These are phyloP conservation scores for Pleurotus eryngii DNA, from an alignment of 768 basidiomycete genomes.

Conservation along the genomic window DNA sequence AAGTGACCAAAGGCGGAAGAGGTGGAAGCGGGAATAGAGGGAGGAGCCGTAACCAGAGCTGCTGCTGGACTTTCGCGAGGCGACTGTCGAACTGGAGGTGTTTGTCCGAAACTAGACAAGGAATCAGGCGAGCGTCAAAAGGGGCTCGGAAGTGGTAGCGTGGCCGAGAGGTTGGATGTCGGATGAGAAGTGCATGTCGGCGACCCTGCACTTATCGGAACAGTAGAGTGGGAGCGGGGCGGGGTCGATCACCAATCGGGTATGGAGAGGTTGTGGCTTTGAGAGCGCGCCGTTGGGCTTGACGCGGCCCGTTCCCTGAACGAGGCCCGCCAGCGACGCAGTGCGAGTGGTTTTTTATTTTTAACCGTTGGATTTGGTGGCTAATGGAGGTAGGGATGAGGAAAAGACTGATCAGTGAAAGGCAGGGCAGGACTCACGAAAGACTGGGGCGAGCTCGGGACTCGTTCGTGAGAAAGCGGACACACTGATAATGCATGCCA, in stretches of 20 bases:
- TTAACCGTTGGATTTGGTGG: constrained; percentile 24
- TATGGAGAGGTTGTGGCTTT: constrained; percentile 43
- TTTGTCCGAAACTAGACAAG: constrained; percentile 40
- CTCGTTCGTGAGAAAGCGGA: too few species aligned
- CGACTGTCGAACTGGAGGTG: constrained; percentile 33
- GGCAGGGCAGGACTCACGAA: constrained; percentile 28
- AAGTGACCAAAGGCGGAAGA: constrained; percentile 16
- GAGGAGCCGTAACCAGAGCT: too few species aligned
- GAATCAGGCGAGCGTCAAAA: constrained; percentile 19
- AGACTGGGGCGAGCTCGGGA: constrained; percentile 33
- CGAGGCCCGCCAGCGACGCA: constrained; percentile 43
- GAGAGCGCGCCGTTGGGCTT: constrained; percentile 55
- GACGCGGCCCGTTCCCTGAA: constrained; percentile 65
- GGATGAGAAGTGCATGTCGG: constrained; percentile 46
- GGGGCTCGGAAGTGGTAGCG: constrained; percentile 33
- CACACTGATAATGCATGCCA: too few species aligned
- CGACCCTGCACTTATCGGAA: constrained; percentile 69
- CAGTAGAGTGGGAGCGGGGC: constrained; percentile 37
- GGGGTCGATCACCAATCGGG: constrained; percentile 75
- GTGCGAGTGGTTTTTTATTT: constrained; percentile 17
- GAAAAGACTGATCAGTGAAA: neutral
- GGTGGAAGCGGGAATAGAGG: constrained; percentile 19
- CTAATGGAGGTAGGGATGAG: neutral
- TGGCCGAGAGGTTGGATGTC: constrained; percentile 32
- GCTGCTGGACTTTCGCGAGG: constrained; percentile 19